Evolutionary conservation across 2,329 filamentous ascomycete genomes (phyloP), one percentile per base, ranked within the genome.

Genomic region (Amylocarpus encephaloides): DNA sequence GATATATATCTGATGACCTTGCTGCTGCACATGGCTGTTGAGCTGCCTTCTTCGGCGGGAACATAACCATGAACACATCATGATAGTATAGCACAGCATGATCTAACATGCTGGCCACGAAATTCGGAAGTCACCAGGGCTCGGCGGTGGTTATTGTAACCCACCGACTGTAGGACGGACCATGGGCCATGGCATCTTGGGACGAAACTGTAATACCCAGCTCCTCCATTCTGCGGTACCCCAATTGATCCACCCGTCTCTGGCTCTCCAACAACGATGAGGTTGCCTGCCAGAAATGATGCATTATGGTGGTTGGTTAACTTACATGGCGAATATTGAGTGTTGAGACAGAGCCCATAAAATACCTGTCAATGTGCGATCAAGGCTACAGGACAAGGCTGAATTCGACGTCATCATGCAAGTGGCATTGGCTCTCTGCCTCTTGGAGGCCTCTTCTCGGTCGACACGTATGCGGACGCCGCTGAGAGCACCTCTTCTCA

Each of bases 381-480:
- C 15, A 35, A 18, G 40, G 19, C 30, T 22, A 32, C 33, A 34
- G 35, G 22, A 32, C n/a, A 48, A 32, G n/a, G 42, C 29, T 16
- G 35, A 26, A 16, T 39, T 32, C 36, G 33, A 59, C 57, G 52
- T 59, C 57, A 57, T 48, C 4, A 32, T 22, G 44, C 53, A 46
- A 47, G n/a, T 26, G 34, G 34, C 26, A 29, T 46, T 43, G 7
- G 52, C 51, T 19, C 30, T 50, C 35, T 48, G 30, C 54, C 56
- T 55, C 41, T 38, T 48, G 38, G 43, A 32, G 19, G 30, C 54
- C 56, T 55, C 41, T 38, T 48, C 42, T 46, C 35, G 19, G 47
- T 44, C 45, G 50, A 57, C 54, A 59, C 57, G 57, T 59, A 33
- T 57, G 52, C 42, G 43, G 49, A 46, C 50, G 49, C 48, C 55